Percentiles rank a stretch among this genome's conserved stretches.
Conservation (phyloP, 2,329 filamentous ascomycete genomes). For the Trichoderma asperellum region DNA sequence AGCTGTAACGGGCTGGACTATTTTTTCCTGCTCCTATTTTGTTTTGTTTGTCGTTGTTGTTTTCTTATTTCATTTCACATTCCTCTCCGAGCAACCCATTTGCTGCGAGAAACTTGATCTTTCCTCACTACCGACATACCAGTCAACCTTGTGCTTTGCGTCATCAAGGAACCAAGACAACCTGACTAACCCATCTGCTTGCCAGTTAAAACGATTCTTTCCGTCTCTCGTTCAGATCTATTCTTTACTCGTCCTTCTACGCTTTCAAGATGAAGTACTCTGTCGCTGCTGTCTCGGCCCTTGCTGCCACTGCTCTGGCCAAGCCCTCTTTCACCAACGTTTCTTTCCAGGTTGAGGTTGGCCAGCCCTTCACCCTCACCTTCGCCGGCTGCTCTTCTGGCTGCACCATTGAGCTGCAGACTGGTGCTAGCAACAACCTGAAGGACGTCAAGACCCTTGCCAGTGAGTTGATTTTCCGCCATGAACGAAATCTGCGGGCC, state of each 20-base stretch:
- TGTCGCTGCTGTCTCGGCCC: conserved; percentile 38
- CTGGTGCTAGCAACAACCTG: conserved; percentile 38
- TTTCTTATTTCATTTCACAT: neutral
- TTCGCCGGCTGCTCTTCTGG: conserved; percentile 39
- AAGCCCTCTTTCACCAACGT: conserved; percentile 42
- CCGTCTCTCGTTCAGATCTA: conserved; percentile 25
- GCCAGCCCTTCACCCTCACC: conserved; percentile 41
- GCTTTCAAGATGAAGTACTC: conserved; percentile 46
- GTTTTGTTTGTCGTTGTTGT: conserved; percentile 1
- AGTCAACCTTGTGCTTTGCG: neutral
- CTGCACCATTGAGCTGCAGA: conserved; percentile 45
- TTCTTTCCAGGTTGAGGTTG: conserved; percentile 37
- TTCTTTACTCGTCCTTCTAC: conserved; percentile 17
- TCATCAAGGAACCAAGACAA: neutral
- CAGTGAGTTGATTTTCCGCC: conserved; percentile 34
- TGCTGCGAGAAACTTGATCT: neutral
- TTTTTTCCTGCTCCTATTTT: neutral
- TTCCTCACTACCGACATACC: conserved; percentile 5
- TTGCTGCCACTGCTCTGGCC: conserved; percentile 38
- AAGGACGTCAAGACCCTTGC: conserved; percentile 40
- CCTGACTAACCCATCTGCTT: neutral
- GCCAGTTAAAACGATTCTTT: conserved; percentile 15
- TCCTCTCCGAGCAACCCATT: neutral
- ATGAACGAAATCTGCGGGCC: neutral
- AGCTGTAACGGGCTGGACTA: conserved; percentile 9